Base-by-base conservation (phyloP, 202 grass and related monocot genomes). In the Setaria viridis region DNA sequence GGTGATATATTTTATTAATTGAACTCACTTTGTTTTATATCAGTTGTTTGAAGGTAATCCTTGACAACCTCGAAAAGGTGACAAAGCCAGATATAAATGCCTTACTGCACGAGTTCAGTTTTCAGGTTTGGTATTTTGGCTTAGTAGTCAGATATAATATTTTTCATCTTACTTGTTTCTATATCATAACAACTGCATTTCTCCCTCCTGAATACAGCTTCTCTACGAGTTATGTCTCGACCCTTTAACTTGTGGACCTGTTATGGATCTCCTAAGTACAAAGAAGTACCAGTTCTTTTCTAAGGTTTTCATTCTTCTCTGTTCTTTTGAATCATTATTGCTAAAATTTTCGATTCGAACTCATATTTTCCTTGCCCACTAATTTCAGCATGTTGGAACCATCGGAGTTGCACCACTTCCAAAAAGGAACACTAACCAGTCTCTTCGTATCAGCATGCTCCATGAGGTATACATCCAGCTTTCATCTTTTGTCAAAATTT, bases 11-110 rank as follows among this genome's bases (percentile, higher is more conserved):
- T 84, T 73, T 80, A 46, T 62, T 82, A 83, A 79, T 56, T 35
- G 4, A 67, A 80, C 87, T 86, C 69, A 95, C 67, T 55, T 67
- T 14, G 48, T 76, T 70, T 54, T 85, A 74, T 64, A 83, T 62
- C 92, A 99, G 93, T 88, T 99, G 96, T 80, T 94, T 99, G 82
- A 99, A 93, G 90, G 89, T 94, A 87, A 94, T 94, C 70, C 91
- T 99, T 92, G 96, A 99, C 80, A 99, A 99, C 82, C 82, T 99
- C 13, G 96, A 92, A 85, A 95, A 94, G 59, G 74, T 94, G 77
- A 78, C 91, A 63, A 98, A 91, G 74, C 82, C 93, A 67, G 91
- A 99, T 79, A 88, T 87, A 74, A 99, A 99, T 49, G 86, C 81
- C 50, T 89, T 95, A 82, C 81, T 99, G 34, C 93, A 95, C 20